Conservation (phyloP, 169 alveolate genomes). For the Plasmodium chabaudi region DNA sequence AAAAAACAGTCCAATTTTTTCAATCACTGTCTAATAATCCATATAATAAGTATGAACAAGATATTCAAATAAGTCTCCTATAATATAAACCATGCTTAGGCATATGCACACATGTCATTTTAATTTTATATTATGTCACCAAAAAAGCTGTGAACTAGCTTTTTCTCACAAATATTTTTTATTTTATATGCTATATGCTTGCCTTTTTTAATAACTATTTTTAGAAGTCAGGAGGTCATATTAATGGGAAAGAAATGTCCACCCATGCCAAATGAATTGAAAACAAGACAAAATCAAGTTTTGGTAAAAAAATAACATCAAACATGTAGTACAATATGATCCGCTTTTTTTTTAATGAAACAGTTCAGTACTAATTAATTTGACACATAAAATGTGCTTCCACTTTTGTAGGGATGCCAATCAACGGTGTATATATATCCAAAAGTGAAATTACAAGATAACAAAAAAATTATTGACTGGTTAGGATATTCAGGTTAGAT, state of each 20-base stretch:
- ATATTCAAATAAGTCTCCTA: neutral
- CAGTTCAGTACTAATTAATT: neutral
- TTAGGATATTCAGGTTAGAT: slow-evolving; percentile 74
- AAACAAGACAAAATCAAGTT: slow-evolving; percentile 68
- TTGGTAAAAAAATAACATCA: slow-evolving; percentile 15
- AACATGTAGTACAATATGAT: neutral
- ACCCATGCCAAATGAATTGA: slow-evolving; percentile 66
- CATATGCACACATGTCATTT: neutral
- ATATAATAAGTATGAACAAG: slow-evolving; percentile 29
- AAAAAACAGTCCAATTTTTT: slow-evolving; percentile 64
- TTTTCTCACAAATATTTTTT: too few species aligned
- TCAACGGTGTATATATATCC: slow-evolving; percentile 71
- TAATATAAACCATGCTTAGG: neutral
- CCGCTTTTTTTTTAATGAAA: neutral
- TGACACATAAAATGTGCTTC: neutral
- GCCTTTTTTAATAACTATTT: slow-evolving; percentile 12
- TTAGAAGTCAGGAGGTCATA: slow-evolving; percentile 75
- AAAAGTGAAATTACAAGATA: slow-evolving; percentile 21
- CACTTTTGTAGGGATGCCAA: slow-evolving; percentile 63
- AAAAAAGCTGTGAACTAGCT: too few species aligned
- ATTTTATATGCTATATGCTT: neutral
- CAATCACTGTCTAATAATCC: slow-evolving; percentile 53
- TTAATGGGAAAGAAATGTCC: slow-evolving; percentile 66
- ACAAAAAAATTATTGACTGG: slow-evolving; percentile 55
- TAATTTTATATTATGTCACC: neutral